Conservation (phyloP, 805 yeast genomes). For the Hemisphaericaspora nanyangensis region DNA sequence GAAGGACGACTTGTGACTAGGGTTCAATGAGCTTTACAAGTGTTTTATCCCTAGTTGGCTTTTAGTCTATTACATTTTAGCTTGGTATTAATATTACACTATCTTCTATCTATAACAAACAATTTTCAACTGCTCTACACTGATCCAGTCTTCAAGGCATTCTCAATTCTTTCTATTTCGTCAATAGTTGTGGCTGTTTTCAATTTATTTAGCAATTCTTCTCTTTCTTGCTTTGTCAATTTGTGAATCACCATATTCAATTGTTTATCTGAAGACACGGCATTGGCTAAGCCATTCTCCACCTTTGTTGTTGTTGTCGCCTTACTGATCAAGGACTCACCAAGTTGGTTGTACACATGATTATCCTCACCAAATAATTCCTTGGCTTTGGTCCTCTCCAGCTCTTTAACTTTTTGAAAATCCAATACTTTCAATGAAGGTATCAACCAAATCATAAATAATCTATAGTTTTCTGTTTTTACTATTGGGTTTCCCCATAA, state of each 20-base stretch:
- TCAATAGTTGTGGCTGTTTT: conserved; percentile 62
- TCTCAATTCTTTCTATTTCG: conserved; percentile 72
- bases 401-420: conserved; percentile 54
- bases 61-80: too few relatives aligned
- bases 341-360: too few relatives aligned
- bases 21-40: too few relatives aligned
- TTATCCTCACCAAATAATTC: conserved; percentile 34
- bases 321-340: too few relatives aligned
- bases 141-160: conserved; percentile 30
- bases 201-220: conserved; percentile 49
- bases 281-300: not conserved
- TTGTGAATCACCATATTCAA: conserved; percentile 37
- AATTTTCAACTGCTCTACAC: too few relatives aligned
- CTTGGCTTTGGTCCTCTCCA: conserved; percentile 47
- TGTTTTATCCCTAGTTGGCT: too few relatives aligned
- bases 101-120: too few relatives aligned
- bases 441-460: conserved; percentile 53
- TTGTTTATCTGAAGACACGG: conserved; percentile 12
- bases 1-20: too few relatives aligned
- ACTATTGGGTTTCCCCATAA: conserved; percentile 60
- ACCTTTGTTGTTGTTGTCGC: not conserved
- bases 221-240: conserved; percentile 53
- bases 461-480: conserved; percentile 50
- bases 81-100: too few relatives aligned
- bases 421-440: conserved; percentile 69